Percentiles rank a stretch among this genome's conserved stretches.
Evolutionary conservation across 2,329 filamentous ascomycete species (phyloP).

Genomic region (Pochonia chlamydosporia): DNA sequence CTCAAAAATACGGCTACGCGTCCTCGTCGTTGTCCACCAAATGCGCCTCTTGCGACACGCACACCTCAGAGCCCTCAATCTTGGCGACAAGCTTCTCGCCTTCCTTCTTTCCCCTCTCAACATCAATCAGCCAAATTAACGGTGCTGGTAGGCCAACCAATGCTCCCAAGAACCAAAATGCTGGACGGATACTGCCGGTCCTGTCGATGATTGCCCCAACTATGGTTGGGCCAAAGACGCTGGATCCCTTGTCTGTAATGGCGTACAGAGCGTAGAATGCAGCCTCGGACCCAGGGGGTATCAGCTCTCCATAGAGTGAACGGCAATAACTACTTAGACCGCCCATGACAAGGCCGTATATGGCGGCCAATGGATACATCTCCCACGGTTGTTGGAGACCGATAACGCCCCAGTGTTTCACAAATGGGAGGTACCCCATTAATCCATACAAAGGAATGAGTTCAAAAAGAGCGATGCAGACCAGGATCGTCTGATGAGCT

Average conservation of each 20-base stretch:
- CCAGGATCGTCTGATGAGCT: constrained; percentile 82
- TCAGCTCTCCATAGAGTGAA: constrained; percentile 86
- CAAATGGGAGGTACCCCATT: constrained; percentile 76
- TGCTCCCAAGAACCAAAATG: constrained; percentile 85
- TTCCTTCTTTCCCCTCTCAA: constrained; percentile 69
- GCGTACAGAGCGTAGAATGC: constrained; percentile 96
- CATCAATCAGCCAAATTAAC: constrained; percentile 78
- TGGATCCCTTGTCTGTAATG: constrained; percentile 94
- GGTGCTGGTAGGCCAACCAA: constrained; percentile 82
- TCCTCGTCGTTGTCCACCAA: constrained; percentile 18
- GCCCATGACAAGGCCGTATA: constrained; percentile 93
- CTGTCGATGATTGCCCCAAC: constrained; percentile 88
- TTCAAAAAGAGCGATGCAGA: constrained; percentile 88
- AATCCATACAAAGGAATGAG: constrained; percentile 89
- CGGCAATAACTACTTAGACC: constrained; percentile 89
- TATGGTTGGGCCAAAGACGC: constrained; percentile 88
- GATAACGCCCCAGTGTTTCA: constrained; percentile 67
- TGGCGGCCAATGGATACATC: constrained; percentile 86
- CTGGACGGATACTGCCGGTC: constrained; percentile 73
- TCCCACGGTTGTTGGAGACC: constrained; percentile 95
- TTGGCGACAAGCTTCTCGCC: constrained; percentile 57
- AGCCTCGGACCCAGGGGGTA: constrained; percentile 89
- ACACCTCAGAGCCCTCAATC: constrained; percentile 46
- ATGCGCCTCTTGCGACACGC: constrained; percentile 10
- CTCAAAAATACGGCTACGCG: background rate